These are phyloP conservation scores for Candida orba DNA, from an alignment of 805 yeast genomes.

Conservation along the genomic window DNA sequence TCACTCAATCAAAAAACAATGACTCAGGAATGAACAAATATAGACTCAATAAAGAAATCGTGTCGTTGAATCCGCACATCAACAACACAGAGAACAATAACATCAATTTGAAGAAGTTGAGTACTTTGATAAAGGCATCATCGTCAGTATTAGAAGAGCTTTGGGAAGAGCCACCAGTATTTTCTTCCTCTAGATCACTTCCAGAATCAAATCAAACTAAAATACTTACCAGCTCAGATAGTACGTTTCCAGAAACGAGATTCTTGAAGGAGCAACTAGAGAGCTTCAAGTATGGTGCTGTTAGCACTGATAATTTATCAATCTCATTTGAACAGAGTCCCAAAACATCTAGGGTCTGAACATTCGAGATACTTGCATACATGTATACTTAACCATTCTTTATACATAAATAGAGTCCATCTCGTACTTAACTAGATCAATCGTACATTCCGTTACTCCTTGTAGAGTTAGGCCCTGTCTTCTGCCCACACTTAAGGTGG, in stretches of 20 bases:
- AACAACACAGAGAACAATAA: no score
- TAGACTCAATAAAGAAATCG: background rate
- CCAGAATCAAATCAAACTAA: background rate
- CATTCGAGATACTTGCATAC: background rate
- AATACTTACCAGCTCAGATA: background rate
- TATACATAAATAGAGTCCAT: no score
- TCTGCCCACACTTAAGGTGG: no score
- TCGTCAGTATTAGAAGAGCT: constrained; percentile 2
- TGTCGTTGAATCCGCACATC: no score
- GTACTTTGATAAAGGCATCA: constrained; percentile 4
- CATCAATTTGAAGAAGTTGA: constrained; percentile 1
- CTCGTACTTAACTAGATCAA: no score
- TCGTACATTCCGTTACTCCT: no score
- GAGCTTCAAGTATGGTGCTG: constrained; percentile 2
- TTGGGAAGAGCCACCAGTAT: constrained; percentile 5
- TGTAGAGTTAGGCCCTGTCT: no score
- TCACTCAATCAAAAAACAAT: background rate
- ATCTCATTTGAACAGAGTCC: constrained; percentile 5
- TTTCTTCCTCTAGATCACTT: background rate
- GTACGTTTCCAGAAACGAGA: constrained; percentile 4
- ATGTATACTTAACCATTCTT: no score
- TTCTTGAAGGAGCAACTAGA: constrained; percentile 5
- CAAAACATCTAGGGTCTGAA: constrained; percentile 1
- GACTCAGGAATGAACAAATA: no score
- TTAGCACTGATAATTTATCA: background rate